Conservation (phyloP, 73 alveolate species). For the Paramecium octaurelia region DNA sequence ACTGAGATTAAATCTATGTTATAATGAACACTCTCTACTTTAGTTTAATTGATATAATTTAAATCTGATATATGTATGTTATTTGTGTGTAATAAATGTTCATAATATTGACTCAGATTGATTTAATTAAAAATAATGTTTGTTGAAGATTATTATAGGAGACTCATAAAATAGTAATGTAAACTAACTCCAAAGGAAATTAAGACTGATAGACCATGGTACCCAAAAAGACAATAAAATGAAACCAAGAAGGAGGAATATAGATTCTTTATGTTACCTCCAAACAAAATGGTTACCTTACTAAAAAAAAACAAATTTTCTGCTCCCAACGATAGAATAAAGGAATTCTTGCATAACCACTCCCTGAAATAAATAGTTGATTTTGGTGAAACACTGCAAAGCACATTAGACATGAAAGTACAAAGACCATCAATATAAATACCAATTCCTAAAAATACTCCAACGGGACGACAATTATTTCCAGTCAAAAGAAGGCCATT, state of each 20-base stretch:
- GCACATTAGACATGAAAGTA: not conserved
- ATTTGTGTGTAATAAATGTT: not conserved
- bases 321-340: not conserved
- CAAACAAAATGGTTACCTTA: not conserved
- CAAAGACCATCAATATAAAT: not conserved
- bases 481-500: not conserved
- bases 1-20: no score
- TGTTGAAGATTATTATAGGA: constrained; percentile 17
- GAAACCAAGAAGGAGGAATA: not conserved
- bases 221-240: not conserved
- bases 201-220: constrained; percentile 6
- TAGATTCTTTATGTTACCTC: constrained; percentile 13
- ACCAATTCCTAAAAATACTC: not conserved
- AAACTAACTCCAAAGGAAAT: not conserved
- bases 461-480: not conserved
- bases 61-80: not conserved
- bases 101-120: not conserved
- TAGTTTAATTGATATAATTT: not conserved
- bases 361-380: constrained; percentile 29
- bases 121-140: not conserved
- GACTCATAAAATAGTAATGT: not conserved
- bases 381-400: not conserved
- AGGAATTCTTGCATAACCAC: not conserved
- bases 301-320: not conserved
- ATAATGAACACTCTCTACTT: no score